phyloP scores from a whole-genome alignment of 768 basidiomycete genomes.

The Leccinum uliginosum region DNA sequence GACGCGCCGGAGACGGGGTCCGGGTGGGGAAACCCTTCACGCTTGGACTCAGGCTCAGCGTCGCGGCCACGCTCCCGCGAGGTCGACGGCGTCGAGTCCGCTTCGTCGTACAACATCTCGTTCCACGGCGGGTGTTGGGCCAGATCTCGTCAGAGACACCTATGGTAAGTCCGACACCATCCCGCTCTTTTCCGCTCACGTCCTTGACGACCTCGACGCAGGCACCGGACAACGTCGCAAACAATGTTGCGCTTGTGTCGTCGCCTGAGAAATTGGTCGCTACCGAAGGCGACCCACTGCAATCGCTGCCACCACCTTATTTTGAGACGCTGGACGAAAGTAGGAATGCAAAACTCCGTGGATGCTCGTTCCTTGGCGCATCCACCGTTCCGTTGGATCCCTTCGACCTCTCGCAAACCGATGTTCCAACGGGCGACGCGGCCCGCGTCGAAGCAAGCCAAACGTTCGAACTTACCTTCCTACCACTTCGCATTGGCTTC shows the following conservation, averaged over 20 bases:
- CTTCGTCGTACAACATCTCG: slow-evolving; percentile 66
- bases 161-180: not conserved
- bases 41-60: slow-evolving; percentile 48
- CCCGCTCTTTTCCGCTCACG: slow-evolving; percentile 8
- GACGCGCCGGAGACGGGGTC: slow-evolving; percentile 43
- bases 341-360: slow-evolving; percentile 26
- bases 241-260: slow-evolving; percentile 9
- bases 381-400: slow-evolving; percentile 47
- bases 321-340: slow-evolving; percentile 39
- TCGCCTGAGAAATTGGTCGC: slow-evolving; percentile 15
- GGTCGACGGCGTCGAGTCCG: slow-evolving; percentile 38
- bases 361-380: slow-evolving; percentile 45
- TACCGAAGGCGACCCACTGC: slow-evolving; percentile 5
- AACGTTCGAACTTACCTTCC: slow-evolving; percentile 61
- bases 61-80: slow-evolving; percentile 42
- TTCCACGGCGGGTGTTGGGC: slow-evolving; percentile 33
- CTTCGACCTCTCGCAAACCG: slow-evolving; percentile 32
- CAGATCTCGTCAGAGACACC: slow-evolving; percentile 7
- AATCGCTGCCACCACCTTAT: slow-evolving; percentile 43
- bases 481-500: slow-evolving; percentile 59
- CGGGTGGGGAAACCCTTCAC: slow-evolving; percentile 56
- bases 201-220: slow-evolving; percentile 5
- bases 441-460: slow-evolving; percentile 39
- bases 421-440: slow-evolving; percentile 4
- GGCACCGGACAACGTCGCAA: not conserved